These are phyloP conservation scores for Leishmania gerbilli DNA, from an alignment of 208 protist species.

Conservation along the genomic window DNA sequence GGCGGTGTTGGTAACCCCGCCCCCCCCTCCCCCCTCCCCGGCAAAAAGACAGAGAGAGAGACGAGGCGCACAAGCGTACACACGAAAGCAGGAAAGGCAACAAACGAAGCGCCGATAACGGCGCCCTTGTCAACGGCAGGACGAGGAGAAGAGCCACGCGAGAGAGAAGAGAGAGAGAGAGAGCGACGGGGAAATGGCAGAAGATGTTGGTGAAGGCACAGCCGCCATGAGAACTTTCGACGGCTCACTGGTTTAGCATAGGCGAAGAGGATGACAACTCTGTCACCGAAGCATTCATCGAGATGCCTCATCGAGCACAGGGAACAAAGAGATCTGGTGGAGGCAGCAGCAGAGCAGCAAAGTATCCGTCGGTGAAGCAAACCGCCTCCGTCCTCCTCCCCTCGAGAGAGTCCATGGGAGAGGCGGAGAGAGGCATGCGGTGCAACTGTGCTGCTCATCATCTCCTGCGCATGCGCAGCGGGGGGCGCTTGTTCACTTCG, in stretches of 20 bases:
- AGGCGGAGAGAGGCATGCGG: not conserved
- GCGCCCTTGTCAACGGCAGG: no score
- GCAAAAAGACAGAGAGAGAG: no score
- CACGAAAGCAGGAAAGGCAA: no score
- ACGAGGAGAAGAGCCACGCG: no score
- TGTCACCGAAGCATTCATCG: not conserved
- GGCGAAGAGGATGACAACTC: not conserved
- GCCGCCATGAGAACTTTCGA: not conserved
- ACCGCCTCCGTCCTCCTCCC: not conserved
- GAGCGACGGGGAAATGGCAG: not conserved
- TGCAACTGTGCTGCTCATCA: not conserved
- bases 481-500: not conserved
- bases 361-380: not conserved
- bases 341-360: not conserved
- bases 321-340: not conserved
- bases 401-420: not conserved
- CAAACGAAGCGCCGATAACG: no score
- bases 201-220: not conserved
- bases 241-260: not conserved
- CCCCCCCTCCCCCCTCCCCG: no score
- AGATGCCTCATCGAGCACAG: not conserved
- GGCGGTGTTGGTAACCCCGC: no score
- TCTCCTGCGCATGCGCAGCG: not conserved
- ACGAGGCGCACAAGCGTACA: no score
- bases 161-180: no score